Conservation (phyloP, 768 basidiomycete species). For the Macrocybe gigantea region DNA sequence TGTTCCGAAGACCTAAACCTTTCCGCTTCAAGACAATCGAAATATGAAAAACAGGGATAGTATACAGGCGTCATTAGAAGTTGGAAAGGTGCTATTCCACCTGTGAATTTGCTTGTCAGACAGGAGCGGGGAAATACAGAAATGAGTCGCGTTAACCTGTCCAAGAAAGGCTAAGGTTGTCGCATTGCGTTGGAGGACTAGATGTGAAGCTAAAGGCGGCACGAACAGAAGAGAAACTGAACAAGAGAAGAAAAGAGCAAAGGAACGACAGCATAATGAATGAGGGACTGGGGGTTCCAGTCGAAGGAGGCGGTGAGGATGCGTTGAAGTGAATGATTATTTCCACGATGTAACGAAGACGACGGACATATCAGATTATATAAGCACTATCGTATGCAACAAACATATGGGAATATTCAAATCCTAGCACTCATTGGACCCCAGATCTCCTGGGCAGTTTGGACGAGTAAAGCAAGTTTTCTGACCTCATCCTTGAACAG, state of each 20-base stretch:
- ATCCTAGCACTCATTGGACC: neutral
- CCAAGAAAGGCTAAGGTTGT: constrained; percentile 56
- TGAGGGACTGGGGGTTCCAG: constrained; percentile 1
- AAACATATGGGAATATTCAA: neutral
- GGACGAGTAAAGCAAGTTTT: constrained; percentile 39
- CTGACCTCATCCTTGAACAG: constrained; percentile 37
- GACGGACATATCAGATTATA: neutral
- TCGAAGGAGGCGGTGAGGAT: neutral
- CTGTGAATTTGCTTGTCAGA: constrained; percentile 24
- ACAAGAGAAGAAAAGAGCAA: constrained; percentile 9
- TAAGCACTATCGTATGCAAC: too few species aligned
- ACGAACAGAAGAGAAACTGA: constrained; percentile 13
- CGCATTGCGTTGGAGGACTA: constrained; percentile 51
- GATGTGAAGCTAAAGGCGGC: constrained; percentile 42
- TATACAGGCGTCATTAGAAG: constrained; percentile 47
- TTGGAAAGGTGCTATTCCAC: constrained; percentile 51
- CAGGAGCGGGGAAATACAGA: constrained; percentile 1
- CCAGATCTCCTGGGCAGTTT: constrained; percentile 45
- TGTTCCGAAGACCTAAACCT: constrained; percentile 42
- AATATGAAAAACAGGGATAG: constrained; percentile 1
- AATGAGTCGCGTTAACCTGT: constrained; percentile 34
- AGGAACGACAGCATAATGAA: constrained; percentile 1
- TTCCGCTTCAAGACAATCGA: constrained; percentile 4
- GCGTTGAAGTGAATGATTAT: neutral
- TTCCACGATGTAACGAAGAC: neutral